Base-by-base conservation (phyloP, 73 alveolate genomes). In the Uronychia setigera region DNA sequence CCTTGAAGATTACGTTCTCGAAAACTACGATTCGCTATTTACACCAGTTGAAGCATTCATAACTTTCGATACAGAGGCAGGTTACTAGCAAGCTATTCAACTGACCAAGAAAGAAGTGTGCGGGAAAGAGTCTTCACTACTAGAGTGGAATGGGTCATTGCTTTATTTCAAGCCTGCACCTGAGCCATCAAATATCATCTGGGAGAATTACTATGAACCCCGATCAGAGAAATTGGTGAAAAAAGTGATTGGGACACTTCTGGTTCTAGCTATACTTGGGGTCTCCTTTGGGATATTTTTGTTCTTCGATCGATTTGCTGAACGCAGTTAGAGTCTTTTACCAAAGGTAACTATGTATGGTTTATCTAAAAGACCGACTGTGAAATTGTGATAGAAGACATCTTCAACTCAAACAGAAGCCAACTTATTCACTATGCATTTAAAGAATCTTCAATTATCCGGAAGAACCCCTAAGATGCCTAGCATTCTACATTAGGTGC, bases 101-200 rank as follows among this genome's bases (percentile, higher is more conserved):
- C 5, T 46, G 67, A 46, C 5, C 67, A 46, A 46, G 67, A 46
- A 5, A 19, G 67, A 46, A 19, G 19, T 46, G n/a, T 46, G 67
- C 67, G 19, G 5, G 67, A 5, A 19, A 5, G 67, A 46, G 67
- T 5, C 67, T 46, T 5, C 67, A 11, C 67, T 11, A 19, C n/a
- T 46, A 11, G n/a, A 82, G 85, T 46, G 80, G 82, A 90, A 78
- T 91, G 96, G 96, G 76, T 31, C 82, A 31, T 14, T 30, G 25
- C 14, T 83, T 26, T 31, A 88, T 77, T 84, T 95, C 31, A 91
- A 91, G 79, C 83, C 85, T 67, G 99, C 99, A 5, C 97, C 96
- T 0, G 92, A 94, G 29, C 99, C 99, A 1, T 91, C 97, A 26
- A 96, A 95, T 83, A 95, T 95, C 30, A 91, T 95, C 31, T 95